Base-by-base conservation (phyloP, 106 monocot genomes). In the Dendrobium officinale region DNA sequence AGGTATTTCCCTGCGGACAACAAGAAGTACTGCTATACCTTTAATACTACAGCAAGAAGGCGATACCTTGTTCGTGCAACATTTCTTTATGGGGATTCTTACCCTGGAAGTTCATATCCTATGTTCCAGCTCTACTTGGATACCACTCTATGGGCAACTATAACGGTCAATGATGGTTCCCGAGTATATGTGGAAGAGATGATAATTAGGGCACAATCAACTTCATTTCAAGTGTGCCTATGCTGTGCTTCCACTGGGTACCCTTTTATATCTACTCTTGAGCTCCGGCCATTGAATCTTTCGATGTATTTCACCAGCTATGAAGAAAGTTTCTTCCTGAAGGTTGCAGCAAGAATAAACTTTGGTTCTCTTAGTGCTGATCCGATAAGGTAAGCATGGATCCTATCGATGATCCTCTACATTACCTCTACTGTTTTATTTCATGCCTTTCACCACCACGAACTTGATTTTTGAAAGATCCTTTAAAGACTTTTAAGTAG, bases 191-290 rank as follows among this genome's bases (percentile, higher is more conserved):
- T 82, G 2, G 82, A 80, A 51, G 88, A 88, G 54, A 82, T 88
- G 85, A 82, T 88, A 73, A 49, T 88, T 22, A 45, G 82, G 77
- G 85, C 85, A 31, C 33, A 85, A 5, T 79, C 85, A 77, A 2
- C 51, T 49, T 85, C 76, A 24, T 22, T 88, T 43, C 79, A 82
- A 10, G 85, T 88, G 19, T 88, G 88, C 77, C 68, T 88, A 40
- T 85, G 82, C 4, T 85, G 82, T 75, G 47, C 88, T 72, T 85
- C 88, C 9, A 85, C 88, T 9, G 79, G 88, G 47, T 82, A 67
- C 44, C 81, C 79, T 49, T 88, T 88, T 64, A 82, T 88, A 80
- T 85, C 88, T 17, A 88, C 88, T 20, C 82, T 88, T 77, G 88
- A 88, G 79, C 64, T 88, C 72, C 54, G 88, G 37, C 79, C 76